These are phyloP conservation scores for Haberlea rhodopensis DNA, from an alignment of 257 asterid species.

Conservation along the genomic window DNA sequence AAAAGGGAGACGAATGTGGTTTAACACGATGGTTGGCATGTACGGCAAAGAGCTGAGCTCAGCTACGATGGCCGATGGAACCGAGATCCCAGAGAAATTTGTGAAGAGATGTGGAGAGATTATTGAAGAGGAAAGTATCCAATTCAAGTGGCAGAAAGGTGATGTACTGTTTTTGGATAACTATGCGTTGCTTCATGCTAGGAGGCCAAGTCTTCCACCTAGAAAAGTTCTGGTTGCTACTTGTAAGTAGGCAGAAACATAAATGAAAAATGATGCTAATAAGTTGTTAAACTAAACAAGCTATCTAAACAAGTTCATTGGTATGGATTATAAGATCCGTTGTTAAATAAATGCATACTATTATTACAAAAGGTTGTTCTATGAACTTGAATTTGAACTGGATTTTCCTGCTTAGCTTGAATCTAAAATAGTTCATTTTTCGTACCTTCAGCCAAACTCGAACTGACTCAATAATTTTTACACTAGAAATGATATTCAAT, in stretches of 20 bases:
- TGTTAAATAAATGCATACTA: not conserved
- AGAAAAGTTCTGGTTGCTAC: conserved; percentile 76
- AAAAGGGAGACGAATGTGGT: conserved; percentile 81
- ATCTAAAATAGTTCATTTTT: too few species aligned
- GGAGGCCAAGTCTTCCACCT: conserved; percentile 80
- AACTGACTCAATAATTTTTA: too few species aligned
- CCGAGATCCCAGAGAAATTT: conserved; percentile 46
- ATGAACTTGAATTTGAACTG: too few species aligned
- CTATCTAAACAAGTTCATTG: not conserved
- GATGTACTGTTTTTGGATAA: conserved; percentile 76
- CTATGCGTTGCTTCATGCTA: conserved; percentile 66
- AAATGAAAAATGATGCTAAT: not conserved
- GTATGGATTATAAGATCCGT: not conserved
- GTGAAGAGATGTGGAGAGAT: conserved; percentile 78
- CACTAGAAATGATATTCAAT: too few species aligned
- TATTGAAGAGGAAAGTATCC: conserved; percentile 87
- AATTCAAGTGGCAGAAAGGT: conserved; percentile 82
- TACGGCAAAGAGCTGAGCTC: conserved; percentile 84
- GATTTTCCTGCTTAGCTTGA: too few species aligned
- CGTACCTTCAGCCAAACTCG: too few species aligned
- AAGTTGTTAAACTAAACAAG: conserved; percentile 11
- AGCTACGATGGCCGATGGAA: conserved; percentile 71
- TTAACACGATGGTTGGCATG: conserved; percentile 83
- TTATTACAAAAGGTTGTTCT: too few species aligned
- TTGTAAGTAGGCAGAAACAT: conserved; percentile 39